A percentile compares a stretch with the other conserved stretches of the same genome.
phyloP scores from a whole-genome alignment of 495 filamentous ascomycete genomes.

The Aspergillus mulundensis region DNA sequence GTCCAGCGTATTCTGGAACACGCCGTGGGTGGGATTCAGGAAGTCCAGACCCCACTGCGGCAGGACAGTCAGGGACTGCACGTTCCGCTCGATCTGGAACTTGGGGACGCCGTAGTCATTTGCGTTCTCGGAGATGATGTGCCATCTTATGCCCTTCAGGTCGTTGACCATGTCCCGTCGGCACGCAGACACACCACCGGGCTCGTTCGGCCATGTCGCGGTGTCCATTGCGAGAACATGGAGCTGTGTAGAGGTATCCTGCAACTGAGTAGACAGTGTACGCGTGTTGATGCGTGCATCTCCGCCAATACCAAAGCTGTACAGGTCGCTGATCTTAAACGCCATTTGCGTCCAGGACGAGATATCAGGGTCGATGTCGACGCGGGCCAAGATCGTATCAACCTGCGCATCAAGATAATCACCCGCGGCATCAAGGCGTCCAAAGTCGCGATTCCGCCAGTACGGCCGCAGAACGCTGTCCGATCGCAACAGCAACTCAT shows the following conservation, averaged over 20 bases:
- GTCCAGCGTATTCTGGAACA: slow-evolving; percentile 58
- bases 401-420: slow-evolving; percentile 50
- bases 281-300: slow-evolving; percentile 41
- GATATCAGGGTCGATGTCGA: slow-evolving; percentile 55
- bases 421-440: slow-evolving; percentile 46
- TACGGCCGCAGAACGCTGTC: slow-evolving; percentile 52
- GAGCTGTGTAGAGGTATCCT: slow-evolving; percentile 47
- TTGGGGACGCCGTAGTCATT: slow-evolving; percentile 62
- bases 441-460: slow-evolving; percentile 53
- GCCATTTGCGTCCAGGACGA: slow-evolving; percentile 55
- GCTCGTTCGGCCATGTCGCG: slow-evolving; percentile 62
- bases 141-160: slow-evolving; percentile 55
- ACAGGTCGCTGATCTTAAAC: slow-evolving; percentile 56
- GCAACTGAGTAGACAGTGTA: slow-evolving; percentile 20
- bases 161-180: slow-evolving; percentile 61
- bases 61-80: slow-evolving; percentile 59
- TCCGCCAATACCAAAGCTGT: slow-evolving; percentile 57
- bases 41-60: slow-evolving; percentile 64
- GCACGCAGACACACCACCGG: slow-evolving; percentile 63
- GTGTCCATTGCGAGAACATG: slow-evolving; percentile 60
- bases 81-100: slow-evolving; percentile 60
- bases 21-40: slow-evolving; percentile 55
- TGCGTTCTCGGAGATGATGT: slow-evolving; percentile 59
- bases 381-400: slow-evolving; percentile 56
- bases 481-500: slow-evolving; percentile 54